Conservation (phyloP, 2,329 filamentous ascomycete species). For the Fusarium sp. region DNA sequence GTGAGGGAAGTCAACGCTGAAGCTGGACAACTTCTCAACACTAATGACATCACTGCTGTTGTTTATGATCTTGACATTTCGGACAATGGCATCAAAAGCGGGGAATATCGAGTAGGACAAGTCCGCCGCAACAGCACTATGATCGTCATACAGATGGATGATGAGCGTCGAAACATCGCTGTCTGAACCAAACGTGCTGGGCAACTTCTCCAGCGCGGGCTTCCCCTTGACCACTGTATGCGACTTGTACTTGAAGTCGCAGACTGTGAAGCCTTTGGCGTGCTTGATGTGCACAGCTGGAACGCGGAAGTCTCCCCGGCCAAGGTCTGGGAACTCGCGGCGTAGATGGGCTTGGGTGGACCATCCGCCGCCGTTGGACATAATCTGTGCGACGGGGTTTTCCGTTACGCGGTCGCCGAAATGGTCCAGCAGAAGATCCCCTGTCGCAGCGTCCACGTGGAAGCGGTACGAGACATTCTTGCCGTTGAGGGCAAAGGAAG, state of each 20-base stretch:
- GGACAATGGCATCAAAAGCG: slow-evolving; percentile 69
- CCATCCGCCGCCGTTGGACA: slow-evolving; percentile 63
- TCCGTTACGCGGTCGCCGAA: slow-evolving; percentile 70
- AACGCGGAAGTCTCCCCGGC: slow-evolving; percentile 72
- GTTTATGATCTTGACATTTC: slow-evolving; percentile 73
- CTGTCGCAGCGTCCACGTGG: slow-evolving; percentile 68
- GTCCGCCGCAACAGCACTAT: slow-evolving; percentile 69
- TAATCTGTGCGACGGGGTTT: slow-evolving; percentile 58
- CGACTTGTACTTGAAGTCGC: slow-evolving; percentile 69
- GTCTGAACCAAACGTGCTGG: slow-evolving; percentile 69
- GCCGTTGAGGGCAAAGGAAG: slow-evolving; percentile 69
- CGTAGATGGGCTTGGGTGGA: slow-evolving; percentile 63
- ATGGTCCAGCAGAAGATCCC: slow-evolving; percentile 71
- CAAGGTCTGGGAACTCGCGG: slow-evolving; percentile 74
- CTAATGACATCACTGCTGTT: slow-evolving; percentile 65
- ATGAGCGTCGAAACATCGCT: slow-evolving; percentile 70
- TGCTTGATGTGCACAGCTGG: slow-evolving; percentile 73
- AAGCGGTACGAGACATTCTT: slow-evolving; percentile 72
- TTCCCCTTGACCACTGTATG: slow-evolving; percentile 69
- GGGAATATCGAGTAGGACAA: slow-evolving; percentile 75
- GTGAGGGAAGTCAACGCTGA: slow-evolving; percentile 72
- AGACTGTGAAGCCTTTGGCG: slow-evolving; percentile 69
- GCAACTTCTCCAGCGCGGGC: slow-evolving; percentile 67
- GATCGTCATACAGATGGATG: slow-evolving; percentile 69
- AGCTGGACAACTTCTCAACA: slow-evolving; percentile 69